phyloP scores from a whole-genome alignment of 2,329 filamentous ascomycete species.

The Monilinia aucupariae region DNA sequence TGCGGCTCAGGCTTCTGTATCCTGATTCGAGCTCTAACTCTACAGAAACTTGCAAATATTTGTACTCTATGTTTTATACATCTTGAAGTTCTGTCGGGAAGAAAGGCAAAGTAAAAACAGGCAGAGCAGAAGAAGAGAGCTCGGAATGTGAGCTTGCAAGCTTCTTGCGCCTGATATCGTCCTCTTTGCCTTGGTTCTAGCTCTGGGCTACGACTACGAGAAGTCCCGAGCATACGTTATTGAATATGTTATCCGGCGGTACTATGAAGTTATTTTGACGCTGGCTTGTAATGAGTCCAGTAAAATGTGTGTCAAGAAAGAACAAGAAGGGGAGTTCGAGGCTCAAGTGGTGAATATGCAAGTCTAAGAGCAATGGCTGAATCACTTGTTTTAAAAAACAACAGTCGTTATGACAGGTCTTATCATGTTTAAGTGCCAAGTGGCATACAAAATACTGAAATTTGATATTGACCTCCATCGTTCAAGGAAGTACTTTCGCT shows the following conservation, averaged over 20 bases:
- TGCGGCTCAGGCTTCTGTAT: background rate
- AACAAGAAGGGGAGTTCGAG: background rate
- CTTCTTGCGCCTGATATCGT: background rate
- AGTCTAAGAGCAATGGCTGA: background rate
- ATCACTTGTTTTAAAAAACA: background rate
- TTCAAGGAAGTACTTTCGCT: background rate
- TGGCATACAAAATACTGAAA: background rate
- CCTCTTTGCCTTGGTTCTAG: background rate
- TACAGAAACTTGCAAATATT: background rate
- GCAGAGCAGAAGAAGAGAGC: background rate
- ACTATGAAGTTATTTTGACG: background rate
- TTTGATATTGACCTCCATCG: background rate
- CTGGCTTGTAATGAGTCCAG: background rate
- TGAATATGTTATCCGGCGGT: background rate
- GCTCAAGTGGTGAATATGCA: background rate
- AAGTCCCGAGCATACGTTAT: background rate
- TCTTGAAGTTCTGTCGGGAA: background rate
- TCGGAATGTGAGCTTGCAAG: background rate
- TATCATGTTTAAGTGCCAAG: background rate
- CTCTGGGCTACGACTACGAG: background rate
- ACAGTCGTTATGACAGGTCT: background rate
- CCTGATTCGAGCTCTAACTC: background rate
- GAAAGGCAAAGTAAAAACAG: no score
- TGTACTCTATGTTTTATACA: background rate
- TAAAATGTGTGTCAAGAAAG: no score